Evolutionary conservation across 306 rosid species (phyloP).

Genomic region (Delonix regia): DNA sequence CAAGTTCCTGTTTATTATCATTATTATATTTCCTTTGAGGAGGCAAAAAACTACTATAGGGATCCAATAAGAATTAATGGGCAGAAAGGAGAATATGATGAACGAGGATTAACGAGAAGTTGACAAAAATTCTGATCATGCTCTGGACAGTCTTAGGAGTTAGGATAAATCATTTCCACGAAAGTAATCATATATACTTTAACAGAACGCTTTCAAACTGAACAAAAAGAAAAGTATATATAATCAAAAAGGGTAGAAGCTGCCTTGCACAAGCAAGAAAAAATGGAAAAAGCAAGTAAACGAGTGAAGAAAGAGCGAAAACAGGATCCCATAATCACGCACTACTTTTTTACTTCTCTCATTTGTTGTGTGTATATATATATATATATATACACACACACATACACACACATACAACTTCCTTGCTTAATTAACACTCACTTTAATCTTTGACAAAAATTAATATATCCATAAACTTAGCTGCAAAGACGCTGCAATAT

Average conservation of each 20-base stretch:
- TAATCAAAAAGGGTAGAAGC: neutral
- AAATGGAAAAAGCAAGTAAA: neutral
- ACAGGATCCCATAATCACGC: constrained; percentile 13
- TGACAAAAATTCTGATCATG: neutral
- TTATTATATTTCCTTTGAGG: neutral
- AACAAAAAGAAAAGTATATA: neutral
- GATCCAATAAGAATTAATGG: neutral
- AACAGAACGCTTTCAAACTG: neutral
- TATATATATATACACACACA: no score
- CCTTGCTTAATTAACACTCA: neutral
- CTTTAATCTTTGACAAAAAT: no score
- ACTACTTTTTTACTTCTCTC: neutral
- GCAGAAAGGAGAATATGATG: neutral
- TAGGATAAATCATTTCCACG: neutral
- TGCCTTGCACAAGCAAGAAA: neutral
- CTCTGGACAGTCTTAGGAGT: neutral
- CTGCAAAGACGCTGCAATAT: neutral
- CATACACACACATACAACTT: no score
- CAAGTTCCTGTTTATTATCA: no score
- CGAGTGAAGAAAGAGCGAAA: neutral
- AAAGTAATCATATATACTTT: neutral
- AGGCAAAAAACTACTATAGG: no score
- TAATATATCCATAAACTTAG: neutral
- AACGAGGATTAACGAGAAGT: neutral
- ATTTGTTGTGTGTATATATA: no score